phyloP scores from a whole-genome alignment of 495 filamentous ascomycete genomes.

The Acidomyces sp. region DNA sequence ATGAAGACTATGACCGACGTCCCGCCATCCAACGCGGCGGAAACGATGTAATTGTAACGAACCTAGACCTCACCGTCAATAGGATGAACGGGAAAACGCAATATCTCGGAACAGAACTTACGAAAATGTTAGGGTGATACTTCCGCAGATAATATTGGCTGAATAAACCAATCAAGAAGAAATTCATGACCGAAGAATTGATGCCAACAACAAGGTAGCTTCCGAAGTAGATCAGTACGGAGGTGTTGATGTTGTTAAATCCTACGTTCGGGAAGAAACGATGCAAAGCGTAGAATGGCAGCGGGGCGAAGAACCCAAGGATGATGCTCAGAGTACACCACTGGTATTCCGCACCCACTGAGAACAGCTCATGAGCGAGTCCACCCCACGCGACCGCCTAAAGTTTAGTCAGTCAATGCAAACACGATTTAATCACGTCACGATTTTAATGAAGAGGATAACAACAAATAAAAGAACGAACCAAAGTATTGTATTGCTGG shows the following conservation, averaged over 20 bases:
- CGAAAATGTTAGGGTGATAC: constrained; percentile 33
- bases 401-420: constrained; percentile 24
- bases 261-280: constrained; percentile 1
- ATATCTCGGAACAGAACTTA: too few relatives aligned
- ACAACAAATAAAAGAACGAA: too few relatives aligned
- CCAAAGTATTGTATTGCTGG: constrained; percentile 30
- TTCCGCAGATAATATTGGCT: constrained; percentile 41
- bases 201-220: constrained; percentile 28
- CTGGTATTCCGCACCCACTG: constrained; percentile 22
- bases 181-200: constrained; percentile 28
- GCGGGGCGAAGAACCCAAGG: constrained; percentile 27
- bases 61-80: too few relatives aligned
- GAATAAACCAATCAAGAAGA: constrained; percentile 33
- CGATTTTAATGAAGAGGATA: too few relatives aligned
- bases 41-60: too few relatives aligned
- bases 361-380: constrained; percentile 33
- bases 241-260: constrained; percentile 20
- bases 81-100: too few relatives aligned
- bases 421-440: constrained; percentile 30
- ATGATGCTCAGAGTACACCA: constrained; percentile 28
- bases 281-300: constrained; percentile 28
- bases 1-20: constrained; percentile 41
- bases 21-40: constrained; percentile 44
- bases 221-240: constrained; percentile 27
- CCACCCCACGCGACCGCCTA: background rate